Conservation (phyloP, 2,329 filamentous ascomycete genomes). For the Ploettnerulaceae sp. region DNA sequence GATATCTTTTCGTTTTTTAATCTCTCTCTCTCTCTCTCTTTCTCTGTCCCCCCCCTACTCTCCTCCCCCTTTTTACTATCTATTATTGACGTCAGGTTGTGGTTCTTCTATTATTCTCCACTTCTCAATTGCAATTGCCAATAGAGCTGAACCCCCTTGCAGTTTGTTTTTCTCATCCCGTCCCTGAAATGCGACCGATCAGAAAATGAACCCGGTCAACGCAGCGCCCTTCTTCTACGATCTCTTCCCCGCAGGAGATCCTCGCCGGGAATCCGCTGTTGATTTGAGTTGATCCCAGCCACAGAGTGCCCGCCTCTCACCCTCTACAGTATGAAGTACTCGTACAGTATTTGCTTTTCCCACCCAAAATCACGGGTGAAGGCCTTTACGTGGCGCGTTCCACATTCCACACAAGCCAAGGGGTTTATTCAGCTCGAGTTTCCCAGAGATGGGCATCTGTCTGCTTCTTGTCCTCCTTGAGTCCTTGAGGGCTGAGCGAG, state of each 20-base stretch:
- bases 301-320: slow-evolving; percentile 5
- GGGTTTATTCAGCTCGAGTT: neutral
- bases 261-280: neutral
- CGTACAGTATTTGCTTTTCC: slow-evolving; percentile 2
- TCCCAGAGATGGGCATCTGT: neutral
- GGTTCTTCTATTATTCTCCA: no score
- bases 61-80: no score
- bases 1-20: no score
- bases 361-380: neutral
- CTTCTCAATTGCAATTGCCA: no score
- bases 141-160: slow-evolving; percentile 4
- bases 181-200: neutral
- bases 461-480: no score
- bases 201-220: neutral
- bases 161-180: neutral
- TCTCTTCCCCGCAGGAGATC: slow-evolving; percentile 4
- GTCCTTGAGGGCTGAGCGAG: no score
- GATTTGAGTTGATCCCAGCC: slow-evolving; percentile 2
- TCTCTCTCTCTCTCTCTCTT: no score
- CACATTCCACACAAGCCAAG: slow-evolving; percentile 2
- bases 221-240: no score
- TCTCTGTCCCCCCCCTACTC: no score
- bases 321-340: no score
- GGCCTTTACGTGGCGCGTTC: neutral
- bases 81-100: no score